phyloP scores from a whole-genome alignment of 202 grass and related monocot genomes.

The Schoenoplectus triqueter region DNA sequence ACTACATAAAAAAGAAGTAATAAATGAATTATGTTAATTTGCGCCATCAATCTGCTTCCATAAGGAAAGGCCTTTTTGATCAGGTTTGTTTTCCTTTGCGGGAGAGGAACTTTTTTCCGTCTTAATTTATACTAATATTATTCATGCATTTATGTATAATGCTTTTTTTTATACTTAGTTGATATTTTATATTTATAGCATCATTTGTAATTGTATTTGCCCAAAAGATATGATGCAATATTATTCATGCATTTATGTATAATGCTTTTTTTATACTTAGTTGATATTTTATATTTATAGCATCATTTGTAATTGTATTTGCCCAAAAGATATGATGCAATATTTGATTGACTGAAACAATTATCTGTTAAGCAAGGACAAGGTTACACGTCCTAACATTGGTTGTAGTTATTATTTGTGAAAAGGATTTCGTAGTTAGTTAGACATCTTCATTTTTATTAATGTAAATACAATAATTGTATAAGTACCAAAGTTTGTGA shows the following conservation, averaged over 20 bases:
- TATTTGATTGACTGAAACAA: not conserved
- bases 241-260: not conserved
- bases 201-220: not conserved
- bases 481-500: not conserved
- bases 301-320: too few relatives aligned
- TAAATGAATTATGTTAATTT: conserved; percentile 87
- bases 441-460: not conserved
- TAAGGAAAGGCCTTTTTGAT: conserved; percentile 95
- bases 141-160: not conserved
- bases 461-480: not conserved
- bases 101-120: not conserved
- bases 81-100: conserved; percentile 51
- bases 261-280: too few relatives aligned
- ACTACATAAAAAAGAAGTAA: conserved; percentile 28
- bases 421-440: not conserved
- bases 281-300: not conserved
- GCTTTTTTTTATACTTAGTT: too few relatives aligned
- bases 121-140: conserved; percentile 10
- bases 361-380: not conserved
- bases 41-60: conserved; percentile 68
- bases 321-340: too few relatives aligned
- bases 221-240: not conserved
- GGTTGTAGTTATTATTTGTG: not conserved
- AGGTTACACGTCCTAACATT: not conserved
- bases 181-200: not conserved